Percentiles rank a stretch among this genome's conserved stretches.
These are phyloP conservation scores for Pichia exigua DNA, from an alignment of 805 yeast species.

Conservation along the genomic window DNA sequence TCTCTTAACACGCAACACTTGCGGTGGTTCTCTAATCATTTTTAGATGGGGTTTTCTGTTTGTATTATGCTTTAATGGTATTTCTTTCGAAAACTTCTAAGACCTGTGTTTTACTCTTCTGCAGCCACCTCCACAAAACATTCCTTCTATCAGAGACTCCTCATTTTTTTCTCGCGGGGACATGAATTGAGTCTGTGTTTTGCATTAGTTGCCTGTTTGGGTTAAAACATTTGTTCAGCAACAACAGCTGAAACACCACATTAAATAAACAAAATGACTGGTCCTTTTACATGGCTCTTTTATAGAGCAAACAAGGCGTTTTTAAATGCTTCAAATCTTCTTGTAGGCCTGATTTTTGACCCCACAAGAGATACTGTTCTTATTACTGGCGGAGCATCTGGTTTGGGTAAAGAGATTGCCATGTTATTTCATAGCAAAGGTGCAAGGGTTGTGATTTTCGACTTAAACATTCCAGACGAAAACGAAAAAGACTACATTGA, in stretches of 20 bases:
- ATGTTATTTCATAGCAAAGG: conserved; percentile 33
- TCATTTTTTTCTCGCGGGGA: background rate
- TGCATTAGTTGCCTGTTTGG: background rate
- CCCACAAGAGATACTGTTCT: conserved; percentile 53
- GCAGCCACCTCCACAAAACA: background rate
- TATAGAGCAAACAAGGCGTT: conserved; percentile 23
- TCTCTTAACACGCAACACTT: conserved; percentile 74
- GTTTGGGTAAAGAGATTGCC: conserved; percentile 66
- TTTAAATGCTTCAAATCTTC: conserved; percentile 28
- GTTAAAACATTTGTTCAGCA: background rate
- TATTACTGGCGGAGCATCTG: conserved; percentile 79
- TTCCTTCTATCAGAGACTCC: background rate
- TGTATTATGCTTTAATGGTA: background rate
- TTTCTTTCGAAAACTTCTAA: background rate
- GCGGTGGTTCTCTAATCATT: conserved; percentile 34
- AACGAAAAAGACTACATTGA: conserved; percentile 24
- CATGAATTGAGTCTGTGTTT: background rate
- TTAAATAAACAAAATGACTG: conserved; percentile 18
- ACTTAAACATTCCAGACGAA: conserved; percentile 37
- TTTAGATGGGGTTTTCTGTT: background rate
- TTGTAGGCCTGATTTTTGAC: conserved; percentile 48
- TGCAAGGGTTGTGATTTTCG: conserved; percentile 59
- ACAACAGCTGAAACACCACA: background rate
- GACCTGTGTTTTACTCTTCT: background rate
- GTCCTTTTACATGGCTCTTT: conserved; percentile 19